Base-by-base conservation (phyloP, 192 early-diverging fungal species). In the Podila clonocystis region DNA sequence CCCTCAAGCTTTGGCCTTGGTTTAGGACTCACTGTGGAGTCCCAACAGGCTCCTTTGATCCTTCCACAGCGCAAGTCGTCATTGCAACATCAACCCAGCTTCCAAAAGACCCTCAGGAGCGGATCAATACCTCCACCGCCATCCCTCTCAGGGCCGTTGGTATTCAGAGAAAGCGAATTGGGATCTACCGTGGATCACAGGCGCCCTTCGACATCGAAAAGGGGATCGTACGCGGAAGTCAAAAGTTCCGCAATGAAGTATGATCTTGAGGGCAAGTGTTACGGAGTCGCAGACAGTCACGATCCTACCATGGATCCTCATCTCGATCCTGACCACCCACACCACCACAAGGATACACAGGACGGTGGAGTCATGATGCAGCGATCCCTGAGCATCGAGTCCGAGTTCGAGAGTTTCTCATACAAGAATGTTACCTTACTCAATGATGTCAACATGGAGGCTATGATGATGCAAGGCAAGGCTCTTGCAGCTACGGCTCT, bases 401-500 rank as follows among this genome's bases (percentile, higher is more conserved):
- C 74, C 12, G 78, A 77, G 61, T 91, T 91, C 74, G 90, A 91
- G 60, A 85, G 87, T 63, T 91, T 91, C 74, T 82, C 87, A 31
- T 91, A 89, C 78, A 91, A 91, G 70, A 91, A 91, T 74, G 82
- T 91, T 48, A 88, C 87, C 0, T 67, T 91, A 34, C 71, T 91
- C 57, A 89, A 86, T 72, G 85, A 91, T 41, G 90, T 91, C 63
- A 91, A 91, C 73, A 87, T 85, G 74, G 90, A 87, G 41, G 84
- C 89, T 19, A 87, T 87, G 61, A 86, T 86, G 67, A 86, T 75
- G 55, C 60, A 80, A 24, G 50, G 52, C 33, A 80, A 72, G 30
- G 52, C 48, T 24, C 34, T 72, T 20, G 65, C 59, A 9, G 62
- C 20, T 48, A 58, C 75, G 9, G 34, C 60, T 26, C 0, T 59